Percentiles rank a stretch among this genome's conserved stretches.
phyloP scores from a whole-genome alignment of 805 yeast genomes.

The Grigorovia humatica region DNA sequence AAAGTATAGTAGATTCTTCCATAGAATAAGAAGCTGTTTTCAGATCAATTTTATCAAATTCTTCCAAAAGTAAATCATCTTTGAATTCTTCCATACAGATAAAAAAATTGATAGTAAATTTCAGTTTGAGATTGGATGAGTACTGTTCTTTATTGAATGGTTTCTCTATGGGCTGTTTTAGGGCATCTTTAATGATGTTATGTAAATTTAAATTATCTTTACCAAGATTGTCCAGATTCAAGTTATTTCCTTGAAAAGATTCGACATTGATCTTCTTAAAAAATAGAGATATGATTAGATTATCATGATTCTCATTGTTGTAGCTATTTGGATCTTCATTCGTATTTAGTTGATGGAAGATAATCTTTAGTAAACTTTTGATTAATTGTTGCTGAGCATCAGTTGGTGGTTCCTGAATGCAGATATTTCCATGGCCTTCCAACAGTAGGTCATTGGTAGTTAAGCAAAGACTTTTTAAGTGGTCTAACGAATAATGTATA shows the following conservation, averaged over 20 bases:
- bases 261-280: slow-evolving; percentile 12
- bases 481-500: background rate
- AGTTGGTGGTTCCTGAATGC: slow-evolving; percentile 18
- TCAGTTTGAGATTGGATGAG: background rate
- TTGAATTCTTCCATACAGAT: background rate
- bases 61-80: slow-evolving; percentile 2
- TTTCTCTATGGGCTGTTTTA: background rate
- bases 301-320: slow-evolving; percentile 18
- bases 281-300: slow-evolving; percentile 18
- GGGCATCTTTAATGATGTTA: background rate
- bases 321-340: slow-evolving; percentile 3
- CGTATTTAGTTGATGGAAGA: slow-evolving; percentile 14
- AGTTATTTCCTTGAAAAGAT: background rate
- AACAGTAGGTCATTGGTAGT: slow-evolving; percentile 6
- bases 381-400: slow-evolving; percentile 18
- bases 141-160: background rate
- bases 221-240: background rate
- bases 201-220: background rate
- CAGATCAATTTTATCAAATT: slow-evolving; percentile 26
- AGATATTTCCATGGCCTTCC: slow-evolving; percentile 22
- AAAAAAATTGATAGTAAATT: background rate
- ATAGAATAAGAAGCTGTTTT: background rate
- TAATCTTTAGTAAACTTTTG: slow-evolving; percentile 16
- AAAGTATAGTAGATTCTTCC: slow-evolving; percentile 3
- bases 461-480: background rate